These are phyloP conservation scores for Chlorella sp. DNA, from an alignment of 139 green algal genomes.

Conservation along the genomic window DNA sequence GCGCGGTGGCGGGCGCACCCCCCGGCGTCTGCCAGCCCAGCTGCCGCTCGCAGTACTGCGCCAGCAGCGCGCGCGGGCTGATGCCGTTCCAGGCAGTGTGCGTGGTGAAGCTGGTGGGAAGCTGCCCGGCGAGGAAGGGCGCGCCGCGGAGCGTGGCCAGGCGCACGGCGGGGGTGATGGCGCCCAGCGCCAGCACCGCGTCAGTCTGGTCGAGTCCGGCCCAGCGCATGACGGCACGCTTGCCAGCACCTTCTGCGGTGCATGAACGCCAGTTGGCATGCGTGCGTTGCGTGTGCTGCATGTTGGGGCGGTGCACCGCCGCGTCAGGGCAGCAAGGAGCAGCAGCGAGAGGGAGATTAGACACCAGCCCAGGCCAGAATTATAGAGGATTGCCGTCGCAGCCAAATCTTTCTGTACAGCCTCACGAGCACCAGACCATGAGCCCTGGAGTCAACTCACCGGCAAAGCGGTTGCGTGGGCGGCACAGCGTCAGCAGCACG, in stretches of 20 bases:
- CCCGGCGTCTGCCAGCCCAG: neutral
- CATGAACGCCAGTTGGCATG: no score
- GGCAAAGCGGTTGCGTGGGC: neutral
- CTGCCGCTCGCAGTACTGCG: neutral
- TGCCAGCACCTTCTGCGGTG: no score
- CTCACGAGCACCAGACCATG: no score
- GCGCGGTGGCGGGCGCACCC: no score
- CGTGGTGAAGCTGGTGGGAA: neutral
- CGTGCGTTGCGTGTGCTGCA: no score
- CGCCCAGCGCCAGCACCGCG: neutral
- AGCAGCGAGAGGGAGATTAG: no score
- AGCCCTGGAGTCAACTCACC: no score
- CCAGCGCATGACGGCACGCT: neutral
- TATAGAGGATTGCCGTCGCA: no score
- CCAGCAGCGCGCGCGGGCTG: neutral
- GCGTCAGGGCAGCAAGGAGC: no score
- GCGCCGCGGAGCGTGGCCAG: neutral
- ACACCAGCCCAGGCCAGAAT: no score
- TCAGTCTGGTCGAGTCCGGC: neutral
- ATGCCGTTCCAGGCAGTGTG: neutral
- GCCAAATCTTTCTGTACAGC: no score
- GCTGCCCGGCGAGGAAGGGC: neutral
- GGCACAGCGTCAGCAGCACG: neutral
- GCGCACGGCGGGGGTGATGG: neutral
- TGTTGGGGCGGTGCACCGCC: no score